phyloP scores from a whole-genome alignment of 2,329 filamentous ascomycete species.

The Thelonectria olida region DNA sequence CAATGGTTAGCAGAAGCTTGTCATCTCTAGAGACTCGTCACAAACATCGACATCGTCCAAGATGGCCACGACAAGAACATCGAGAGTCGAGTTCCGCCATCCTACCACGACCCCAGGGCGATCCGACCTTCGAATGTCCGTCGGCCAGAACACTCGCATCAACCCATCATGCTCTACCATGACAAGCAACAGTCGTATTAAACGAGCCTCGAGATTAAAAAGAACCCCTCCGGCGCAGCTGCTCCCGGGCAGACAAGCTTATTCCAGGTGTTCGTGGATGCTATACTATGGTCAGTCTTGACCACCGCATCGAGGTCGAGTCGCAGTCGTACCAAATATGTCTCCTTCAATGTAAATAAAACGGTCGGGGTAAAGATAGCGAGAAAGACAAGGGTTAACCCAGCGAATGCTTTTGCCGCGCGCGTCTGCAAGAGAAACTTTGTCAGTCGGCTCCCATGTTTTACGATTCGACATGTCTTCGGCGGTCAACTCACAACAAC shows the following conservation, averaged over 20 bases:
- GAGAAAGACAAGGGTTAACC: constrained; percentile 86
- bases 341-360: constrained; percentile 82
- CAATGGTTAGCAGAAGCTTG: constrained; percentile 35
- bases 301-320: neutral
- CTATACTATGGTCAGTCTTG: constrained; percentile 54
- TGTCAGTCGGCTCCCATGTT: constrained; percentile 10
- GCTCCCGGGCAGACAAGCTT: constrained; percentile 93
- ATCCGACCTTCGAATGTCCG: constrained; percentile 78
- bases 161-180: constrained; percentile 84
- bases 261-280: constrained; percentile 82
- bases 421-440: constrained; percentile 71
- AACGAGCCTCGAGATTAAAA: constrained; percentile 68
- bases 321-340: constrained; percentile 71
- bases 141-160: constrained; percentile 99
- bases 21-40: neutral
- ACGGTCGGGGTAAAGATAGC: constrained; percentile 85
- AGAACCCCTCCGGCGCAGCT: constrained; percentile 91
- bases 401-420: constrained; percentile 83
- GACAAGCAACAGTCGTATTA: constrained; percentile 52
- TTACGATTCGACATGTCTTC: neutral
- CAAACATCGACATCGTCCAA: constrained; percentile 90
- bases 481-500: constrained; percentile 76
- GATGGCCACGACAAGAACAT: constrained; percentile 89
- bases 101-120: constrained; percentile 88
- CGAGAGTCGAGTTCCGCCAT: constrained; percentile 91